Evolutionary conservation across 179 eudicot species (phyloP).

Genomic region (Silene vulgaris): DNA sequence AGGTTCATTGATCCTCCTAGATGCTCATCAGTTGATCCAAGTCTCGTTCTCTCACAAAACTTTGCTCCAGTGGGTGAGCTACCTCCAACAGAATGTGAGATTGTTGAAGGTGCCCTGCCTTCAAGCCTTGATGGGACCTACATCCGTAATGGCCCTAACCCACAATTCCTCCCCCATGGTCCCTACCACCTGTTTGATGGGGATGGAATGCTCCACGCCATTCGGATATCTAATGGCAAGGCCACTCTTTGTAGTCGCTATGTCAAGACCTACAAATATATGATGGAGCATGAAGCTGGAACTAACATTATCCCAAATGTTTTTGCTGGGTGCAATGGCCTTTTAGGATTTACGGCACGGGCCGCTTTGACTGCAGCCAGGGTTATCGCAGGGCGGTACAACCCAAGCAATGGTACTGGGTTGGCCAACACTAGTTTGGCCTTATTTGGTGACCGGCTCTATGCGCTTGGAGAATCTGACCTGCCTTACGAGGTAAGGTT

Average conservation of each 20-base stretch:
- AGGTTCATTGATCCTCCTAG: constrained; percentile 54
- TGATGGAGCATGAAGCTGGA: constrained; percentile 37
- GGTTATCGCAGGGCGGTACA: constrained; percentile 40
- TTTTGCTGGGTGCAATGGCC: constrained; percentile 37
- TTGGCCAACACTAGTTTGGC: constrained; percentile 61
- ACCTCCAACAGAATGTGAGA: constrained; percentile 53
- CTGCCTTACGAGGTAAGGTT: constrained; percentile 57
- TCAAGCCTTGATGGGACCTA: constrained; percentile 43
- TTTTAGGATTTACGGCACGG: constrained; percentile 39
- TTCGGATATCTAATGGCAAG: constrained; percentile 41
- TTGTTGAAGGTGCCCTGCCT: constrained; percentile 49
- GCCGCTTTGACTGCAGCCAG: constrained; percentile 37
- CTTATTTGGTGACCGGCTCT: constrained; percentile 37
- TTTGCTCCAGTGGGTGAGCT: constrained; percentile 58
- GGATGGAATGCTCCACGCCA: too few species aligned
- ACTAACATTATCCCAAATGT: constrained; percentile 43
- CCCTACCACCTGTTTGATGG: too few species aligned
- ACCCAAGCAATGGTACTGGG: constrained; percentile 53
- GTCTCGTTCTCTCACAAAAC: constrained; percentile 40
- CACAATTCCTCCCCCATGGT: too few species aligned
- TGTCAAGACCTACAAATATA: constrained; percentile 56
- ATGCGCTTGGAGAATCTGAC: constrained; percentile 64
- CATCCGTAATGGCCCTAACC: constrained; percentile 47
- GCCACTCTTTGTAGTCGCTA: constrained; percentile 74
- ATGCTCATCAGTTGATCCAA: constrained; percentile 51